Evolutionary conservation across 2,329 filamentous ascomycete genomes (phyloP), one percentile per base, ranked within the genome.

Genomic region (Trichoderma oligosporum): DNA sequence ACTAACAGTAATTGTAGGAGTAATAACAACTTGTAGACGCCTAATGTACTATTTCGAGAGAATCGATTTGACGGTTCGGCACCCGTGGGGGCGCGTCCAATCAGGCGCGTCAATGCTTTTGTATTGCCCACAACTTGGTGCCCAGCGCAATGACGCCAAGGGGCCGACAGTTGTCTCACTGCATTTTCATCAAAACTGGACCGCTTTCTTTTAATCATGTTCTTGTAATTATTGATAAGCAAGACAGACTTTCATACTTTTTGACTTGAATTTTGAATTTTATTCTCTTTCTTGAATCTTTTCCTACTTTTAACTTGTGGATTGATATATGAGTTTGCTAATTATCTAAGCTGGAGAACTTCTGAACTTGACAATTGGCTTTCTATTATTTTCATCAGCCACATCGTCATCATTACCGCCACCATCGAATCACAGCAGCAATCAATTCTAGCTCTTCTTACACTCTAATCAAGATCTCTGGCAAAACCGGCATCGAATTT

Each of bases 21-120:
- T n/a, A n/a, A n/a, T n/a, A n/a, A n/a, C n/a, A n/a, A n/a, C n/a
- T n/a, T n/a, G n/a, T n/a, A n/a, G n/a, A n/a, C n/a, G n/a, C n/a
- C n/a, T n/a, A n/a, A n/a, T n/a, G n/a, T n/a, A n/a, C n/a, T n/a
- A n/a, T n/a, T n/a, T n/a, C n/a, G n/a, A n/a, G n/a, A n/a, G n/a
- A n/a, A n/a, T 48, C 46, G 46, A 48, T 42, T 29, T 44, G 49
- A 36, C 47, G 47, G 16, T 53, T 53, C 4, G 49, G 22, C 49
- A 39, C 36, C 38, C 54, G 54, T 57, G 54, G 54, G 54, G 53
- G 53, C 47, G 41, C 38, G 46, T 60, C 64, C 63, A 66, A 66
- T 66, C 59, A 63, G 53, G 59, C 47, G 27, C 56, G 36, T 52
- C 41, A n/a, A 33, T 33, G 44, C n/a, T n/a, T n/a, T n/a, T n/a